phyloP scores from a whole-genome alignment of 2,329 filamentous ascomycete genomes.

The Aspergillus udagawae region DNA sequence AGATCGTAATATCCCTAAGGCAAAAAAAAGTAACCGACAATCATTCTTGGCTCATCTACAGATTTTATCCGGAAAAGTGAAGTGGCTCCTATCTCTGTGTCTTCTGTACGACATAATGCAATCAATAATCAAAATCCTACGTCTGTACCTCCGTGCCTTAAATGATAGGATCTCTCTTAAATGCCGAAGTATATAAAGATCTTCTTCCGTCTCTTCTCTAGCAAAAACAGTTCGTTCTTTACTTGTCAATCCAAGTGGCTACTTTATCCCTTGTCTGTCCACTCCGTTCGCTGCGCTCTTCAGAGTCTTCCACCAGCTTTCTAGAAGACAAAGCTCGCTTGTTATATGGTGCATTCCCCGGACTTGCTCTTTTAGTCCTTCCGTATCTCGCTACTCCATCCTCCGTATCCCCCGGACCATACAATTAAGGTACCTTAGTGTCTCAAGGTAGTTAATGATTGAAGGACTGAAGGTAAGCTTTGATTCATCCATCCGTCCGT shows the following conservation, averaged over 20 bases:
- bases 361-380: constrained; percentile 19
- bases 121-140: neutral
- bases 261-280: no score
- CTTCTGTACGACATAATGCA: neutral
- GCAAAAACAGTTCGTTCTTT: neutral
- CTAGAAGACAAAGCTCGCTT: neutral
- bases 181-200: neutral
- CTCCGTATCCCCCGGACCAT: neutral
- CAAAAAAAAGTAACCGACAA: neutral
- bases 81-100: neutral
- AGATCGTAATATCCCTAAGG: neutral
- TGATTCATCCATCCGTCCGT: neutral
- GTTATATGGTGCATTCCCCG: constrained; percentile 6
- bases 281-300: no score
- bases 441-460: neutral
- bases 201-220: neutral
- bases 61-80: neutral
- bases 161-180: neutral
- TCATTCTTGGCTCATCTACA: neutral
- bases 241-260: neutral
- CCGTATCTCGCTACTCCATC: constrained; percentile 3
- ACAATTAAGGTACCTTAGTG: neutral
- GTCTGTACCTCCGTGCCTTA: neutral
- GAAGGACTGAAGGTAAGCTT: neutral
- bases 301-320: neutral